phyloP scores from a whole-genome alignment of 2,329 filamentous ascomycete genomes.

The Pseudocercospora pini-densiflorae region DNA sequence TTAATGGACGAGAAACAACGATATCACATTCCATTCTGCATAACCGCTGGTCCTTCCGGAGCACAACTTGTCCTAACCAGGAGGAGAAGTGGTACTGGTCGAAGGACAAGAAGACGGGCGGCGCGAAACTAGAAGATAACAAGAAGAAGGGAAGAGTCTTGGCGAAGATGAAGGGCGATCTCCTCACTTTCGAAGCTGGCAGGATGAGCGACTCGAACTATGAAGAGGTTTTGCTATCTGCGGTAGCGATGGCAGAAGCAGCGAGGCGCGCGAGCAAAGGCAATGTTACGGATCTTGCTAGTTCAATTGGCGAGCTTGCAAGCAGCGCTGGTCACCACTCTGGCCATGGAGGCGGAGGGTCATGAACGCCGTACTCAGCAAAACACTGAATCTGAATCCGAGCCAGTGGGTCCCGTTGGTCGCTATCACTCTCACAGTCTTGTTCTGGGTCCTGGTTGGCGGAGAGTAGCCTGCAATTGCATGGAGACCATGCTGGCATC shows the following conservation, averaged over 20 bases:
- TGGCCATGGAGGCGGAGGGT: background rate
- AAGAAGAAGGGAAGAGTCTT: constrained; percentile 26
- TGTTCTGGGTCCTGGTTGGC: too few species aligned
- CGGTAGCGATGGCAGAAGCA: constrained; percentile 33
- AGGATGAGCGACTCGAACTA: constrained; percentile 25
- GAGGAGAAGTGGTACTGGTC: constrained; percentile 28
- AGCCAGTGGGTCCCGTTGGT: too few species aligned
- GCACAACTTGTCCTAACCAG: constrained; percentile 12
- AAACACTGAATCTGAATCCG: background rate
- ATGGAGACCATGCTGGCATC: too few species aligned
- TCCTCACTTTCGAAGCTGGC: constrained; percentile 27
- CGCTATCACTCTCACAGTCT: too few species aligned
- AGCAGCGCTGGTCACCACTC: background rate
- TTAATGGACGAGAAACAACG: constrained; percentile 22
- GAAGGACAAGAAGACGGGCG: constrained; percentile 24
- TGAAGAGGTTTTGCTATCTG: constrained; percentile 31
- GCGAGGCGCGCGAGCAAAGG: constrained; percentile 25
- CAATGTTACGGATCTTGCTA: constrained; percentile 23
- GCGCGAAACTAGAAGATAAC: constrained; percentile 27
- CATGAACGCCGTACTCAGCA: background rate
- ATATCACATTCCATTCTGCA: constrained; percentile 25
- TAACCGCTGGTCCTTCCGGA: constrained; percentile 30
- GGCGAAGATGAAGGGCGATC: constrained; percentile 30
- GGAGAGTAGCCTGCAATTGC: too few species aligned
- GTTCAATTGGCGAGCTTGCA: constrained; percentile 26